Base-by-base conservation (phyloP, 805 yeast genomes). In the Henningerozyma blattae region DNA sequence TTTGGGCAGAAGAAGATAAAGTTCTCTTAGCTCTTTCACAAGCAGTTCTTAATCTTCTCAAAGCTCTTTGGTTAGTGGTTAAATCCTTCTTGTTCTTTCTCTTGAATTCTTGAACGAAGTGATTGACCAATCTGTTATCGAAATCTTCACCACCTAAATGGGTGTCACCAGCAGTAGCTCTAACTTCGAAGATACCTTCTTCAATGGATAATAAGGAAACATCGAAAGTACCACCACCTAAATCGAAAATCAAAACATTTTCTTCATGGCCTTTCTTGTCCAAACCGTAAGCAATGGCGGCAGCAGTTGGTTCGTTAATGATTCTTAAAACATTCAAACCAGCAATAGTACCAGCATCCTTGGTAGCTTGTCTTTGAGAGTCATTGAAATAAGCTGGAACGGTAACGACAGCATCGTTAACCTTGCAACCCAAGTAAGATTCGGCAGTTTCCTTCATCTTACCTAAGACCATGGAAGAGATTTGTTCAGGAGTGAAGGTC, bases 211-310 rank as follows among this genome's bases (percentile, higher is more conserved):
- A 72, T 42, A 87, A 70, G 18, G 96, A 87, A 34, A 87, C 96
- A 83, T 87, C 96, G 68, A 87, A 87, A 56, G 96, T 87, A 77
- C 96, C 96, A 71, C 96, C 96, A 75, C 96, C 96, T 54, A 87
- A 74, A 67, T 86, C 96, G 68, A 85, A 86, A 61, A 86, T 84
- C 58, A 86, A 72, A 38, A 87, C 93, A 61, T 87, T 83, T 65
- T 79, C 80, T 68, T 87, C 95, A 34, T 69, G 70, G 46, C 77
- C 73, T 43, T 63, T 64, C 61, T 65, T 65, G 44, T 65, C 70
- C 52, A 89, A 75, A 72, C 97, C 97, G 73, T 89, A 89, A 56
- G 97, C 97, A 67, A 87, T 84, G 47, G 97, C 97, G 54, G 97
- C 97, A 42, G 85, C 83, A 56, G 85, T 85, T 55, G 95, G 95